These are phyloP conservation scores for Alternaria rosae DNA, from an alignment of 2,329 filamentous ascomycete species.

Conservation along the genomic window DNA sequence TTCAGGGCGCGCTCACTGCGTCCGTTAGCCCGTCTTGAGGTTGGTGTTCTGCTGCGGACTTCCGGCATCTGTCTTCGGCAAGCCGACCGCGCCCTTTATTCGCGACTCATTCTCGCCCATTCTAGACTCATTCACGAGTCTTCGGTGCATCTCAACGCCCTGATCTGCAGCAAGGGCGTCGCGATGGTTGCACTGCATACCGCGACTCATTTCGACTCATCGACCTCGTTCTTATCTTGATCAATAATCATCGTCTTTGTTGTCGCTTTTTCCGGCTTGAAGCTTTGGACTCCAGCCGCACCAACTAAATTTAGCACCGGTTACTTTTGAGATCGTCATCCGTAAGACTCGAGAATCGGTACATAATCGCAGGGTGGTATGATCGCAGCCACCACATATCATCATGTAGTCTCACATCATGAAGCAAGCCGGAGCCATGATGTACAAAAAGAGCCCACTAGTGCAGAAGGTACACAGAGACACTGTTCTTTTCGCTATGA, in stretches of 20 bases:
- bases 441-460: no score
- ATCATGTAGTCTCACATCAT: background rate
- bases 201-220: background rate
- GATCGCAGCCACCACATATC: background rate
- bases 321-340: background rate
- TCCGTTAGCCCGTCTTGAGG: background rate
- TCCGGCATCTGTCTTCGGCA: background rate
- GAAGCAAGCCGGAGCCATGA: no score
- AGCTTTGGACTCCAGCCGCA: background rate
- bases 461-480: background rate
- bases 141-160: background rate
- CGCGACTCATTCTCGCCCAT: slow-evolving; percentile 14
- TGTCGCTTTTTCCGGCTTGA: background rate
- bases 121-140: slow-evolving; percentile 3
- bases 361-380: background rate
- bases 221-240: background rate
- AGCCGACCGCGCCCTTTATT: background rate
- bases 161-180: background rate
- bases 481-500: background rate
- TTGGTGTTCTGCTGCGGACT: background rate
- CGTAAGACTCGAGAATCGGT: background rate
- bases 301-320: background rate
- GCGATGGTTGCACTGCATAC: background rate
- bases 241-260: background rate
- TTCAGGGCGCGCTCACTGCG: background rate